phyloP scores from a whole-genome alignment of 768 basidiomycete genomes.

The Mrakia blollopis region DNA sequence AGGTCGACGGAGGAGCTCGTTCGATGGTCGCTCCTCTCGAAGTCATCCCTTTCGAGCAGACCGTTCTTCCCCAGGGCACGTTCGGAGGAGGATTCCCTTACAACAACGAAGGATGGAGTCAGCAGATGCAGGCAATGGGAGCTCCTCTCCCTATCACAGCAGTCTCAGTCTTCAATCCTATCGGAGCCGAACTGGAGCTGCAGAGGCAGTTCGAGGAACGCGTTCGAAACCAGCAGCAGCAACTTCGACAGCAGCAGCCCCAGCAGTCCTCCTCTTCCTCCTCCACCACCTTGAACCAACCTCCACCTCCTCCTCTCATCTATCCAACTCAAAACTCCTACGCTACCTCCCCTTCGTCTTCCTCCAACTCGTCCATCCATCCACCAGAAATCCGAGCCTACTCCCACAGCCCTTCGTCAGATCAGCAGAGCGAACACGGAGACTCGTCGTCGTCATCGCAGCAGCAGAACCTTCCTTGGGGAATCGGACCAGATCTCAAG shows the following conservation, averaged over 20 bases:
- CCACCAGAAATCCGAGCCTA: not conserved
- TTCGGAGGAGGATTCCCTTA: conserved; percentile 6
- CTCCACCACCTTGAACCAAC: too few relatives aligned
- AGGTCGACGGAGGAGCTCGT: conserved; percentile 9
- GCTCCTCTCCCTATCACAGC: not conserved
- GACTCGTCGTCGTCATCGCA: not conserved
- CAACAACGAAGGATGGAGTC: not conserved
- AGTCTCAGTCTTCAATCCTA: not conserved
- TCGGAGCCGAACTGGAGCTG: not conserved
- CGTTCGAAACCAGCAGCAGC: not conserved
- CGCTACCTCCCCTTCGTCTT: not conserved
- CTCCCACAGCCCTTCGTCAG: not conserved
- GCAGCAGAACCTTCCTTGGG: conserved; percentile 17
- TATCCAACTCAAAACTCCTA: not conserved
- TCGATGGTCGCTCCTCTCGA: conserved; percentile 5
- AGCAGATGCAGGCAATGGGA: conserved; percentile 4
- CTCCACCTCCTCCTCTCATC: not conserved
- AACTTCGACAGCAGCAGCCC: not conserved
- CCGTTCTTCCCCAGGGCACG: not conserved
- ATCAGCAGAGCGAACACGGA: not conserved
- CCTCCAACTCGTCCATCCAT: conserved; percentile 1
- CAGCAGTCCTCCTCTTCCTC: not conserved
- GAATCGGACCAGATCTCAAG: conserved; percentile 8
- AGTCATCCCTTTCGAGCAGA: not conserved
- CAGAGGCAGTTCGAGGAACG: conserved; percentile 2